Evolutionary conservation across 164 flowering plant genomes (phyloP), one percentile per base, ranked within the genome.

Genomic region (Dillenia suffruticosa): DNA sequence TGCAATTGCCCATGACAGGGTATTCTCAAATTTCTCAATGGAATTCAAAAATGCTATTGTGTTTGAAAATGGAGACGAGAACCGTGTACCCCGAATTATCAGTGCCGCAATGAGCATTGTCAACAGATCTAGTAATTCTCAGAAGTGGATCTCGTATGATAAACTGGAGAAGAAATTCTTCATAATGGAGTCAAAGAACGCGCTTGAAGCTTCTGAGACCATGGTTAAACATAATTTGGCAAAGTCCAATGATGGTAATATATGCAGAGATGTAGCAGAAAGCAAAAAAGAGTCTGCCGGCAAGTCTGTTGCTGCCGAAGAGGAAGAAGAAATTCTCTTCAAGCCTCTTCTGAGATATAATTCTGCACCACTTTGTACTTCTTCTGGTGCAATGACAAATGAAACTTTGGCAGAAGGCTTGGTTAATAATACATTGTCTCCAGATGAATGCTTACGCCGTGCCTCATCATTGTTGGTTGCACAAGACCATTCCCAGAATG

Each of bases 291-390:
- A 61, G 46, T 5, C 59, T 45, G 1, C 32, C 12, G 66, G 66
- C 59, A 63, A 61, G 52, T 70, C 81, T 51, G 56, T 52, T 62
- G 54, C 63, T 11, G 44, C 58, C 11, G 97, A 90, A 61, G 96
- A 91, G 56, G 96, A 92, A 54, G 97, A 91, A 77, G 89, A 85
- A 49, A 92, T 92, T 77, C 84, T 92, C 32, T 89, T 92, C 79
- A 84, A 81, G 76, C 97, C 97, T 46, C 74, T 84, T 43, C 67
- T 68, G 19, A 80, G 93, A 65, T 74, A 76, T 59, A 81, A 86
- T 68, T 87, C 97, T 5, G 88, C 75, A 10, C 91, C 92, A 55
- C 44, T 80, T 17, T 45, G 57, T 57, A 40, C 40, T 44, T 68
- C 40, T 44, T 68, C 67, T n/a, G 40, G 15, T 40, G 44, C 58